Evolutionary conservation across 306 rosid species (phyloP).

Genomic region (Luffa acutangula): DNA sequence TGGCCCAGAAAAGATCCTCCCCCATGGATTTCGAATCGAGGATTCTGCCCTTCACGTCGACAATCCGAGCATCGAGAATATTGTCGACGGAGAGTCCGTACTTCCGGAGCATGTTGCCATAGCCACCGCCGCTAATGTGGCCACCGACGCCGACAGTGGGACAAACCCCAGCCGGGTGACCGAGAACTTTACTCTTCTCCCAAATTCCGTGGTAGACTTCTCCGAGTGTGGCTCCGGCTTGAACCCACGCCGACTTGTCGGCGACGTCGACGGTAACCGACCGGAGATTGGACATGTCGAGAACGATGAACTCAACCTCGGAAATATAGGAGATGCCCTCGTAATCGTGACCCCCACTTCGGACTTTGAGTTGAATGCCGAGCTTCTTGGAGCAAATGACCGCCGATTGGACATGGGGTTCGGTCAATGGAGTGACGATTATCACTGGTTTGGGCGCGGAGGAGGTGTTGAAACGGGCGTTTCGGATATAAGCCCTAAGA

Average conservation of each 20-base stretch:
- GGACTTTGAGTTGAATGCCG: slow-evolving; percentile 39
- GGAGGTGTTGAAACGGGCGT: slow-evolving; percentile 62
- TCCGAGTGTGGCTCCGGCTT: slow-evolving; percentile 64
- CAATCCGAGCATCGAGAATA: slow-evolving; percentile 52
- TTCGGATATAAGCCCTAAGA: slow-evolving; percentile 60
- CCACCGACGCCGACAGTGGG: slow-evolving; percentile 80
- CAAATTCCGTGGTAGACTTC: slow-evolving; percentile 56
- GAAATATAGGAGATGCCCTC: slow-evolving; percentile 69
- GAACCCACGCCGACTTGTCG: slow-evolving; percentile 37
- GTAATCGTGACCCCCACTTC: slow-evolving; percentile 82
- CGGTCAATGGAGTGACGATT: slow-evolving; percentile 38
- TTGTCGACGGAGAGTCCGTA: slow-evolving; percentile 55
- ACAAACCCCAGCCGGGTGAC: slow-evolving; percentile 62
- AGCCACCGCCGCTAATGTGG: slow-evolving; percentile 75
- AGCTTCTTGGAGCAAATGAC: slow-evolving; percentile 41
- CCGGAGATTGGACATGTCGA: slow-evolving; percentile 64
- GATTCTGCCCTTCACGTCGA: slow-evolving; percentile 46
- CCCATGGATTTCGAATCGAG: slow-evolving; percentile 52
- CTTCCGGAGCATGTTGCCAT: slow-evolving; percentile 60
- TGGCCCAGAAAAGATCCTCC: slow-evolving; percentile 78
- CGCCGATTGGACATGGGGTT: slow-evolving; percentile 45
- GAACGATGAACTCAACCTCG: slow-evolving; percentile 39
- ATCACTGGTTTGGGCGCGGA: slow-evolving; percentile 52
- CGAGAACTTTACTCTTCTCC: slow-evolving; percentile 51
- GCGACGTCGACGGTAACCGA: slow-evolving; percentile 29